These are phyloP conservation scores for Conringia planisiliqua DNA, from an alignment of 345 rosid species.

Conservation along the genomic window DNA sequence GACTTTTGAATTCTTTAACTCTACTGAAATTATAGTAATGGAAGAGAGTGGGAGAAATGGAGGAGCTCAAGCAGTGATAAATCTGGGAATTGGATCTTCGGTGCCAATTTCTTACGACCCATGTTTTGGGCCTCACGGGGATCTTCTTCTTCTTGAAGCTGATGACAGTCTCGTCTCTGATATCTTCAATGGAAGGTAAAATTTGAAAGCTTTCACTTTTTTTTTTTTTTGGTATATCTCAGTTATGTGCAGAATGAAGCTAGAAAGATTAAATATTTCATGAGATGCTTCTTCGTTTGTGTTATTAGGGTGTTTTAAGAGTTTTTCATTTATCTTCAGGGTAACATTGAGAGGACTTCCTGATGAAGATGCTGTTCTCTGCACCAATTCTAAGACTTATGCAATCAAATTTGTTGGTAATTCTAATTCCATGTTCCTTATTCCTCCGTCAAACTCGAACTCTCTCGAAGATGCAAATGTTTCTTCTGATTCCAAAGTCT, in stretches of 20 bases:
- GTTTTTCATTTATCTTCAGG: slow-evolving; percentile 31
- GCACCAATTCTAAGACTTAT: slow-evolving; percentile 80
- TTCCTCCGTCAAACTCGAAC: slow-evolving; percentile 53
- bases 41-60: slow-evolving; percentile 28
- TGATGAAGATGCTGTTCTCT: slow-evolving; percentile 88
- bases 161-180: slow-evolving; percentile 66
- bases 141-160: slow-evolving; percentile 71
- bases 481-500: slow-evolving; percentile 34
- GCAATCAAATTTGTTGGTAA: slow-evolving; percentile 78
- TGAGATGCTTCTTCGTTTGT: neutral
- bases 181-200: slow-evolving; percentile 58
- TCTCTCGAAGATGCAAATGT: slow-evolving; percentile 24
- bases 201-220: neutral
- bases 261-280: neutral
- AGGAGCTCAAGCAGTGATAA: slow-evolving; percentile 62
- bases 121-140: slow-evolving; percentile 62
- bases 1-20: neutral
- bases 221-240: neutral
- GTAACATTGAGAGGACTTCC: slow-evolving; percentile 76
- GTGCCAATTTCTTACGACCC: slow-evolving; percentile 63
- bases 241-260: neutral
- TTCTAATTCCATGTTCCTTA: slow-evolving; percentile 74
- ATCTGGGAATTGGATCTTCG: slow-evolving; percentile 50
- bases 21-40: slow-evolving; percentile 16
- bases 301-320: neutral